Evolutionary conservation across 2,329 filamentous ascomycete species (phyloP), one percentile per base, ranked within the genome.

Genomic region (Paraphoma chrysanthemicola): DNA sequence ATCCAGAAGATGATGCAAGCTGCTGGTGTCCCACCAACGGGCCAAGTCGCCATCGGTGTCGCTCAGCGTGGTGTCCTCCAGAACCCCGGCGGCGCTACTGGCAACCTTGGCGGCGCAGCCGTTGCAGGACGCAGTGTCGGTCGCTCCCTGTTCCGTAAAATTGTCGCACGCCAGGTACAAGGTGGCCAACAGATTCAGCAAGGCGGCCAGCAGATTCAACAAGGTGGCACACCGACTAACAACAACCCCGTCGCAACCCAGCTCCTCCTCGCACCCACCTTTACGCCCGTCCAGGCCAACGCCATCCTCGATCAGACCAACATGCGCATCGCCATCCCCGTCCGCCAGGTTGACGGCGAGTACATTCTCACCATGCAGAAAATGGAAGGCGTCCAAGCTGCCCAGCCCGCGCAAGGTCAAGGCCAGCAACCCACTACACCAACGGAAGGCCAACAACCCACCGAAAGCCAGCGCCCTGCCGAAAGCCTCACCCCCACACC

Each of bases 71-170:
- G 69, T 56, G 68, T 77, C 17, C 68, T 73, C 33, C 66, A 70
- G 54, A 77, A 77, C 57, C 74, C 74, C 6, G 74, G 74, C 36
- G 74, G 73, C 53, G 74, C 74, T 4, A 72, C 70, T 16, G 69
- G 60, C 18, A 65, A 70, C 51, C 71, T 74, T 36, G 57, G 62
- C 23, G 68, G 66, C 36, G 55, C 66, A 31, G 67, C 59, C 45
- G 55, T 62, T n/a, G 50, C 33, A 8, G 51, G 44, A 47, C 68
- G 67, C 45, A 59, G 61, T 38, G 44, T 63, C 38, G 59, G 52
- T 16, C 71, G 72, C 31, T 48, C 53, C 29, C 59, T 63, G 31
- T 69, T 72, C 64, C 63, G 72, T 44, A 57, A 57, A 44, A 58
- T 66, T 12, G 51, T 71, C 41, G 55, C 56, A n/a, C 69, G 71